Evolutionary conservation across 306 rosid genomes (phyloP).

Genomic region (Astragalus membranaceus): DNA sequence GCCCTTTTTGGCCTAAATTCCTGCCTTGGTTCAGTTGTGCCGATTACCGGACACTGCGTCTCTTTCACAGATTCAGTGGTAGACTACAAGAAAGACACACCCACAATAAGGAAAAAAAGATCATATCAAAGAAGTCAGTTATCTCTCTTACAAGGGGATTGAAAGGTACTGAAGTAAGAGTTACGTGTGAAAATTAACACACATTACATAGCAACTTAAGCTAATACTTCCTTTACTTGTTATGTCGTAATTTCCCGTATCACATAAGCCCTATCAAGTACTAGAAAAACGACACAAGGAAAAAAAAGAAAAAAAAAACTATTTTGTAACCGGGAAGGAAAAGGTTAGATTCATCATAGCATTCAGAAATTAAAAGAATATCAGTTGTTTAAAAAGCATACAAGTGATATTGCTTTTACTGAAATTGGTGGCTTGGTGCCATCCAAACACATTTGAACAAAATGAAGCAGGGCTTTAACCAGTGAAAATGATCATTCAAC

Average conservation of each 20-base stretch:
- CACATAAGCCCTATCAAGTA: background rate
- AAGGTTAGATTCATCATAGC: background rate
- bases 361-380: background rate
- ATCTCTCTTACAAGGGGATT: background rate
- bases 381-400: background rate
- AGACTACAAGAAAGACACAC: conserved; percentile 25
- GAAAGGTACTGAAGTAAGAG: background rate
- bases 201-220: background rate
- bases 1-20: conserved; percentile 34
- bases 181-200: background rate
- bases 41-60: conserved; percentile 26
- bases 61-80: conserved; percentile 46
- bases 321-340: background rate
- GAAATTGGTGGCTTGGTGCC: background rate
- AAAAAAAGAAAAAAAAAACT: background rate
- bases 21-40: conserved; percentile 32
- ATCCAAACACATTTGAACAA: background rate
- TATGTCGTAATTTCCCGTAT: background rate
- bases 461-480: background rate
- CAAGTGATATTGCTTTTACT: background rate
- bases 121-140: background rate
- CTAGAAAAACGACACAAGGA: background rate
- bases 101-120: background rate
- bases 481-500: background rate
- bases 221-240: background rate